These are phyloP conservation scores for Fusarium buharicum DNA, from an alignment of 2,329 filamentous ascomycete genomes.

Conservation along the genomic window DNA sequence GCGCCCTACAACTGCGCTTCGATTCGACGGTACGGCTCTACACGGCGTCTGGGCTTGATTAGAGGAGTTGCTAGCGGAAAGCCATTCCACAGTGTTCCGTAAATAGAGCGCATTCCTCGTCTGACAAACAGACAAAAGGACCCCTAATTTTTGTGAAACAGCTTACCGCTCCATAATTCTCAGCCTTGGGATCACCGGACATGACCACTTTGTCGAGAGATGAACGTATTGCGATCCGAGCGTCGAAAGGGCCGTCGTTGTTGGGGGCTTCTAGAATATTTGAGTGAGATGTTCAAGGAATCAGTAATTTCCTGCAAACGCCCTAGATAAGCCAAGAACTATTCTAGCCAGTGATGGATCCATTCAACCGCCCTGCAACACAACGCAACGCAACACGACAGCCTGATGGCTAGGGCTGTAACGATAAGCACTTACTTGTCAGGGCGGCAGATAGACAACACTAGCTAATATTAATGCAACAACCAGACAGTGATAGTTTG, in stretches of 20 bases:
- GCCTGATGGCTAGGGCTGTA: constrained; percentile 2
- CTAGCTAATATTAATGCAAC: neutral
- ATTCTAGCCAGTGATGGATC: constrained; percentile 6
- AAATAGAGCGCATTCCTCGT: constrained; percentile 7
- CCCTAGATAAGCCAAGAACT: neutral
- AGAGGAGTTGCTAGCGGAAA: neutral
- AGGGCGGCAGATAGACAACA: too few species aligned
- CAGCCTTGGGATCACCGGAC: constrained; percentile 15
- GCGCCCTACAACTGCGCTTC: neutral
- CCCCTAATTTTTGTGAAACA: constrained; percentile 14
- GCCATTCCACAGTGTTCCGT: constrained; percentile 1
- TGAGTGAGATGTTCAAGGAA: neutral
- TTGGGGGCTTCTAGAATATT: constrained; percentile 29
- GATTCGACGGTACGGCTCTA: neutral
- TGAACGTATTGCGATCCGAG: constrained; percentile 21
- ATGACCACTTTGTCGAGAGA: neutral
- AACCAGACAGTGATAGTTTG: constrained; percentile 2
- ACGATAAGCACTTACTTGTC: neutral
- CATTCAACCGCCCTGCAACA: constrained; percentile 7
- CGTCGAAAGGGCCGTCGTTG: constrained; percentile 1
- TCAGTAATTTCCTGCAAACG: constrained; percentile 21
- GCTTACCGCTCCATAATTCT: constrained; percentile 19
- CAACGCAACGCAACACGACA: constrained; percentile 21
- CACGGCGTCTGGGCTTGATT: neutral
- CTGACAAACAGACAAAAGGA: constrained; percentile 8